These are phyloP conservation scores for Cyclocybe aegerita DNA, from an alignment of 768 basidiomycete genomes.

Conservation along the genomic window DNA sequence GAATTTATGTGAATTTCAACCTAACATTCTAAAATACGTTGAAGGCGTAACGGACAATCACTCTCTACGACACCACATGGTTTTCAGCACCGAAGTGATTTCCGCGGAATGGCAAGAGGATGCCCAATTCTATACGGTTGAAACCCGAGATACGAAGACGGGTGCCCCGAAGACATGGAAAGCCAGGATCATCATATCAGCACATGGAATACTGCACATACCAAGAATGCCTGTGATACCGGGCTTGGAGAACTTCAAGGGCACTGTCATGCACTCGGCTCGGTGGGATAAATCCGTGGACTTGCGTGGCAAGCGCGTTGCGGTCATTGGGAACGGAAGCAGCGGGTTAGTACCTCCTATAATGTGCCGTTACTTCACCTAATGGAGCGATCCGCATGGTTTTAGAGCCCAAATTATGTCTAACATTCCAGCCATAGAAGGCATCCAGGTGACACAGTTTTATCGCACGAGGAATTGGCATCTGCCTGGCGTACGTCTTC, in stretches of 20 bases:
- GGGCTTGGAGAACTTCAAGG: slow-evolving; percentile 40
- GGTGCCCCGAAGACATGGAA: slow-evolving; percentile 24
- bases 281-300: slow-evolving; percentile 42
- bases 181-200: slow-evolving; percentile 50
- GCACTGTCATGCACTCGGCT: slow-evolving; percentile 50
- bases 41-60: slow-evolving; percentile 38
- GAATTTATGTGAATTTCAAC: slow-evolving; percentile 35
- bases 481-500: slow-evolving; percentile 37
- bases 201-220: slow-evolving; percentile 43
- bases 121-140: slow-evolving; percentile 35
- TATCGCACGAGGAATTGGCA: slow-evolving; percentile 50
- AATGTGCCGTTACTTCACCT: not conserved
- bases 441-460: slow-evolving; percentile 44
- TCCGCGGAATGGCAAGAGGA: slow-evolving; percentile 43
- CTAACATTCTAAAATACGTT: slow-evolving; percentile 43
- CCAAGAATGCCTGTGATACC: slow-evolving; percentile 36
- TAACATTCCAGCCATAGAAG: slow-evolving; percentile 36
- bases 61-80: slow-evolving; percentile 34
- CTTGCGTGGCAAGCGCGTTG: slow-evolving; percentile 46
- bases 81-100: slow-evolving; percentile 41
- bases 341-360: slow-evolving; percentile 37
- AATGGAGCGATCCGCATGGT: not conserved
- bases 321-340: slow-evolving; percentile 57
- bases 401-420: slow-evolving; percentile 50
- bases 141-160: slow-evolving; percentile 29